Evolutionary conservation across 2,329 filamentous ascomycete species (phyloP).

Genomic region (Cyphellophora attinorum): DNA sequence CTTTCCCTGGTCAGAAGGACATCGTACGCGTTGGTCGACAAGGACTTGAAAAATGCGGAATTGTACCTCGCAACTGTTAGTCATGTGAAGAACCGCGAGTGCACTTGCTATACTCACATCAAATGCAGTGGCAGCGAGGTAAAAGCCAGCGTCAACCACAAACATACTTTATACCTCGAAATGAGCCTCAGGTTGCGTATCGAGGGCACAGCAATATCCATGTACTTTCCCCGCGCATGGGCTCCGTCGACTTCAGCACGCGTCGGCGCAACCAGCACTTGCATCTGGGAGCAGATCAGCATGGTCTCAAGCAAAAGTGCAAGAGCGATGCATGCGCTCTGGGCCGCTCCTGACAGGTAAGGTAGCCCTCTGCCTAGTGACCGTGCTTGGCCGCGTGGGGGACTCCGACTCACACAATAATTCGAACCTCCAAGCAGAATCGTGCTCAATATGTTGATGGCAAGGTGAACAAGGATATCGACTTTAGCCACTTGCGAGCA

Average conservation of each 20-base stretch:
- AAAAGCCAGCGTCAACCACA: conserved; percentile 18
- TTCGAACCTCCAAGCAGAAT: conserved; percentile 23
- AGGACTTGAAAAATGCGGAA: conserved; percentile 19
- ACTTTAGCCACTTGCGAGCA: conserved; percentile 4
- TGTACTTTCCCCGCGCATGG: conserved; percentile 14
- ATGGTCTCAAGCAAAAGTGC: neutral
- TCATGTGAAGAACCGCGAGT: neutral
- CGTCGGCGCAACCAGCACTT: conserved; percentile 22
- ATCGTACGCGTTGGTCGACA: conserved; percentile 16
- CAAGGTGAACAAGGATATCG: conserved; percentile 20
- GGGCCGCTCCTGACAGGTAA: neutral
- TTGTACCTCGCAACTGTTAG: conserved; percentile 16
- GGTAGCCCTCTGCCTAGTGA: neutral
- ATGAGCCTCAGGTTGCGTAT: conserved; percentile 19
- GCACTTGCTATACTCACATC: conserved; percentile 4
- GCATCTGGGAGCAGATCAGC: conserved; percentile 19
- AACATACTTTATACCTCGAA: conserved; percentile 6
- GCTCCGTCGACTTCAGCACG: conserved; percentile 23
- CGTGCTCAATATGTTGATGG: conserved; percentile 26
- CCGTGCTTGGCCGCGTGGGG: neutral
- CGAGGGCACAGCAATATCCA: conserved; percentile 23
- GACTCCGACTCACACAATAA: too few relatives aligned
- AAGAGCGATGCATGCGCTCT: neutral
- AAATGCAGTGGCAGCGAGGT: conserved; percentile 20
- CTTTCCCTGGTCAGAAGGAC: conserved; percentile 11